These are phyloP conservation scores for Colletotrichum orchidophilum DNA, from an alignment of 2,329 filamentous ascomycete species.

Conservation along the genomic window DNA sequence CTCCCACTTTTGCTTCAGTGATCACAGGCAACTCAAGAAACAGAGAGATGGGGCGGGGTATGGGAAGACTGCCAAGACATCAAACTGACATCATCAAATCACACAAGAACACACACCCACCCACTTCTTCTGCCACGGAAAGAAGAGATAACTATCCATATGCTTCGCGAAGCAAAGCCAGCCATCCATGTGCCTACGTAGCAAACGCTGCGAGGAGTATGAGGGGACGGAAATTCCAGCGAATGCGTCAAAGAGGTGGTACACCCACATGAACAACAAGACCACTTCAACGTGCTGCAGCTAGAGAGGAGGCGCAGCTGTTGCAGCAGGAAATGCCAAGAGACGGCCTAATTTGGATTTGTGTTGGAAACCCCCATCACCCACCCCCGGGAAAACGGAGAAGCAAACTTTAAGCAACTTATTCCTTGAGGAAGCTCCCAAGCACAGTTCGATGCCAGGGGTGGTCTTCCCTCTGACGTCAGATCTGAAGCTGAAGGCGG, in stretches of 20 bases:
- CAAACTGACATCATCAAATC: constrained; percentile 28
- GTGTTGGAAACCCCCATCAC: not conserved
- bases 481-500: not conserved
- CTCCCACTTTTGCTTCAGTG: not conserved
- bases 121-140: not conserved
- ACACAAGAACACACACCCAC: not conserved
- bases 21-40: not conserved
- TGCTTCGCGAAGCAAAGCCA: not conserved
- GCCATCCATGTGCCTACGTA: not conserved
- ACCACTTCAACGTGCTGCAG: not conserved
- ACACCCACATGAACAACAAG: constrained; percentile 7
- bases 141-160: not conserved
- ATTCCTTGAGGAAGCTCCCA: not conserved
- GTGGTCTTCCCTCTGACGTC: not conserved
- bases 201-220: not conserved
- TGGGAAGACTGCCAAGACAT: constrained; percentile 14
- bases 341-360: not conserved
- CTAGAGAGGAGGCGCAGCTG: not conserved
- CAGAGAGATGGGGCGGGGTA: not conserved
- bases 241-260: constrained; percentile 1
- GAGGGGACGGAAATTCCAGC: not conserved
- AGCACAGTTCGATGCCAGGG: not conserved
- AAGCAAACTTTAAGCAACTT: not conserved
- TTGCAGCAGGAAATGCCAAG: constrained; percentile 1
- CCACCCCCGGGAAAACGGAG: not conserved